phyloP scores from a whole-genome alignment of 495 filamentous ascomycete genomes.

The Lindgomyces ingoldianus region DNA sequence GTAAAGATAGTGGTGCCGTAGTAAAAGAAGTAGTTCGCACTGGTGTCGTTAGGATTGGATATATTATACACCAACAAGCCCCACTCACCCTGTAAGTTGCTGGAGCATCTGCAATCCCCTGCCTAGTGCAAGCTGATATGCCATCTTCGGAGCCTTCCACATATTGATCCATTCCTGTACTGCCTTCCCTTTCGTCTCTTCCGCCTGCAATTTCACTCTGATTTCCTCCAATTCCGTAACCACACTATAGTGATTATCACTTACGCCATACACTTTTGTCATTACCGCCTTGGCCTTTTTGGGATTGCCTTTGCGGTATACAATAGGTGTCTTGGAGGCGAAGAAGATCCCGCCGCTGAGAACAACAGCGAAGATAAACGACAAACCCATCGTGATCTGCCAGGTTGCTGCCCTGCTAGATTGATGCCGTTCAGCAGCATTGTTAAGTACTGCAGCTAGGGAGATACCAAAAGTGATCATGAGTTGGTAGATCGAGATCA shows the following conservation, averaged over 20 bases:
- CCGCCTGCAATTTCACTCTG: constrained; percentile 47
- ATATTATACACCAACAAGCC: neutral
- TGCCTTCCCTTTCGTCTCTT: constrained; percentile 15
- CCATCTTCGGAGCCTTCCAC: constrained; percentile 36
- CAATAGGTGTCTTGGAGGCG: constrained; percentile 43
- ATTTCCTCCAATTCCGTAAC: constrained; percentile 63
- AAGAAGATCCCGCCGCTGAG: constrained; percentile 60
- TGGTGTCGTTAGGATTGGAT: constrained; percentile 52
- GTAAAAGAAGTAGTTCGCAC: constrained; percentile 53
- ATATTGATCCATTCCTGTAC: constrained; percentile 29
- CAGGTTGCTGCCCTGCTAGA: constrained; percentile 61
- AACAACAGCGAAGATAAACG: constrained; percentile 73
- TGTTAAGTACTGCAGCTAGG: constrained; percentile 79
- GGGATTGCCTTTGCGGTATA: constrained; percentile 39
- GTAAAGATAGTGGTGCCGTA: constrained; percentile 44
- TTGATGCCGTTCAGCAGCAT: constrained; percentile 61
- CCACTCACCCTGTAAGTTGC: constrained; percentile 47
- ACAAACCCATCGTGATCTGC: constrained; percentile 79
- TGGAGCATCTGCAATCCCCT: constrained; percentile 35
- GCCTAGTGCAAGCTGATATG: constrained; percentile 25
- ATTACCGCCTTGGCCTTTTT: constrained; percentile 66
- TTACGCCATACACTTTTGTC: constrained; percentile 70
- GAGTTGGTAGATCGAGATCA: constrained; percentile 65
- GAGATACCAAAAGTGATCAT: constrained; percentile 88
- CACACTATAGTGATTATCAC: constrained; percentile 62